These are phyloP conservation scores for Pugionium dolabratum DNA, from an alignment of 345 rosid species.

Conservation along the genomic window DNA sequence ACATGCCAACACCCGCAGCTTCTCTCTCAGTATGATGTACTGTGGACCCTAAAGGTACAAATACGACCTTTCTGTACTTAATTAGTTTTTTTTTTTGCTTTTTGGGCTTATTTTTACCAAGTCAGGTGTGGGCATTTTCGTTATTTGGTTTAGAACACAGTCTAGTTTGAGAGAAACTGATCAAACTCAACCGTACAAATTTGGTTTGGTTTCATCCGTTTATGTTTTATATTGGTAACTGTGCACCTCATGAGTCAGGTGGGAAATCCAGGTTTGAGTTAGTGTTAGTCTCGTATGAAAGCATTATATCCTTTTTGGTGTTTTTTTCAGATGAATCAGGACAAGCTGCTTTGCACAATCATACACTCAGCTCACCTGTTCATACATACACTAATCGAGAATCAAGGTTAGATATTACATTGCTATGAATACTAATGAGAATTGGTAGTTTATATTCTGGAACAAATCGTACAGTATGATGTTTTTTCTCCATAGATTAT, in stretches of 20 bases:
- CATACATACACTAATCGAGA: slow-evolving; percentile 12
- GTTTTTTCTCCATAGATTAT: slow-evolving; percentile 5
- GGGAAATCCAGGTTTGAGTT: background rate
- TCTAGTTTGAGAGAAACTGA: background rate
- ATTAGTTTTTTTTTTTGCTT: background rate
- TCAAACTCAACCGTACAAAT: background rate
- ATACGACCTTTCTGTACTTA: background rate
- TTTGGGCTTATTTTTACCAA: slow-evolving; percentile 2
- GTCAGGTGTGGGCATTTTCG: background rate
- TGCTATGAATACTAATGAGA: background rate
- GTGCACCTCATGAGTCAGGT: background rate
- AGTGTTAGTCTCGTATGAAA: background rate
- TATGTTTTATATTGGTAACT: background rate
- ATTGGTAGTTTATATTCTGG: slow-evolving; percentile 3
- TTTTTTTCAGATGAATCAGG: slow-evolving; percentile 29
- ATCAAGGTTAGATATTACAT: slow-evolving; percentile 25
- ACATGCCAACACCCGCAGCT: slow-evolving; percentile 30
- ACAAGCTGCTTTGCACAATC: slow-evolving; percentile 2
- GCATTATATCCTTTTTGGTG: slow-evolving; percentile 17
- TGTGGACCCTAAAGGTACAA: slow-evolving; percentile 38
- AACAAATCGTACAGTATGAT: slow-evolving; percentile 4
- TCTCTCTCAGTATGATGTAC: slow-evolving; percentile 33
- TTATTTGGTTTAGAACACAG: slow-evolving; percentile 1
- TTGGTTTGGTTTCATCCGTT: background rate
- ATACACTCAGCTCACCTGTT: slow-evolving; percentile 12